These are phyloP conservation scores for Amanita jacksonii DNA, from an alignment of 768 basidiomycete genomes.

Conservation along the genomic window DNA sequence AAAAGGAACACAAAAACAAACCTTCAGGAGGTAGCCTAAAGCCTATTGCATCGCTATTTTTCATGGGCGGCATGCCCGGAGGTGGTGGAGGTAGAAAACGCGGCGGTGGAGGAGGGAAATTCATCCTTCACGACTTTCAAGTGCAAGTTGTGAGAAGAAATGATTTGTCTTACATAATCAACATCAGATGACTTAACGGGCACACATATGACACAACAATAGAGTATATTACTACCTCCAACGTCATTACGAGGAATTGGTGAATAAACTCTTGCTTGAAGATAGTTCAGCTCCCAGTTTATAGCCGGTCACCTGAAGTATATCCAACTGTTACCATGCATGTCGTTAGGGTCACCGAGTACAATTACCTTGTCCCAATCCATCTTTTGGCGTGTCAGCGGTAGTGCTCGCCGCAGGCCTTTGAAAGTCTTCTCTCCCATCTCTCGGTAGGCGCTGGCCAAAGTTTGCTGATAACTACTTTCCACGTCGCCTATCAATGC, in stretches of 20 bases:
- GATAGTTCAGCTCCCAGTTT: slow-evolving; percentile 72
- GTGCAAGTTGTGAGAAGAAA: slow-evolving; percentile 25
- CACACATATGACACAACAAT: slow-evolving; percentile 5
- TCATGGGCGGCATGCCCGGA: slow-evolving; percentile 39
- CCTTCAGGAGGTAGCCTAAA: slow-evolving; percentile 41
- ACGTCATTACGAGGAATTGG: slow-evolving; percentile 16
- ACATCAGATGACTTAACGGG: slow-evolving; percentile 20
- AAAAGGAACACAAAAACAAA: slow-evolving; percentile 15
- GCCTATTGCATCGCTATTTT: slow-evolving; percentile 24
- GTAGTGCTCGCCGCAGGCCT: slow-evolving; percentile 80
- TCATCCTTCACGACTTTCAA: slow-evolving; percentile 29
- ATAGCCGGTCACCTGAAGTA: slow-evolving; percentile 39
- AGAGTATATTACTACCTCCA: no score
- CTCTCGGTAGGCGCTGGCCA: slow-evolving; percentile 78
- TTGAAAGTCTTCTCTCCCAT: slow-evolving; percentile 95
- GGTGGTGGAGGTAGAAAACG: slow-evolving; percentile 42
- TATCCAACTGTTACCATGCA: neutral
- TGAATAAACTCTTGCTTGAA: slow-evolving; percentile 51
- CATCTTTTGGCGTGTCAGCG: slow-evolving; percentile 86
- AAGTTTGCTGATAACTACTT: slow-evolving; percentile 63
- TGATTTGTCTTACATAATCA: slow-evolving; percentile 35
- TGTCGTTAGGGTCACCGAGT: neutral
- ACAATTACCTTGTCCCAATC: slow-evolving; percentile 97
- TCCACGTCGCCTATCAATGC: slow-evolving; percentile 79
- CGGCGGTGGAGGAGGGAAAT: slow-evolving; percentile 49